Evolutionary conservation across 371 early-diverging fungal species (phyloP), one percentile per base, ranked within the genome.

Genomic region (Choanephora cucurbitarum): DNA sequence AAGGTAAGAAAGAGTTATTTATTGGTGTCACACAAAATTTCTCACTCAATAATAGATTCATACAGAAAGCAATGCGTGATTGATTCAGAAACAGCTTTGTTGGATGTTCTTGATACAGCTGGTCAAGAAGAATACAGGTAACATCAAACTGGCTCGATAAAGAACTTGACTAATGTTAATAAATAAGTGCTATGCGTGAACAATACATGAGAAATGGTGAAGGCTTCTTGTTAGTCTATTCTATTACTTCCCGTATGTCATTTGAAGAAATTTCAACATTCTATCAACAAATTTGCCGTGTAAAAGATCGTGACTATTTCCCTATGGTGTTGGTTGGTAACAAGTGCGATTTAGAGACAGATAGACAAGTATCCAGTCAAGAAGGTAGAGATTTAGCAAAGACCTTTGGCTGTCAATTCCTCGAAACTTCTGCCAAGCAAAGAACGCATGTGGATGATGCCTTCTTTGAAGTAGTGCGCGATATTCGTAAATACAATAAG

Each of bases 291-390:
- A 91, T 95, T 39, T 72, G 88, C 32, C 80, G 90, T 22, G 91
- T 93, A 40, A 93, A 93, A 64, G 91, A 94, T 59, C 73, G 78
- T 43, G 90, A 90, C 42, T 81, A 74, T 43, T 92, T 91, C 66
- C 96, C 96, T 15, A 90, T 95, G 52, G 86, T 95, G 44, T 71
- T 98, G n/a, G 86, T 96, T n/a, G 99, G 92, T 15, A 99, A 99
- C 84, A 99, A 99, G 77, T 91, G 87, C 53, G 98, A 99, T 81
- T 72, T 96, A 57, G 88, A 87, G 32, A 60, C 66, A 28, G 92
- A 96, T 49, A 77, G 95, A 50, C 84, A 83, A 44, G 69, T 69
- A 11, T 69, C 61, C 13, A 60, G 57, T 46, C 62, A 61, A 54
- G 69, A 69, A 56, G 69, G 69, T 7, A 50, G 55, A 37, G 69